Conservation (phyloP, 306 rosid genomes). For the Cicer bijugum region DNA sequence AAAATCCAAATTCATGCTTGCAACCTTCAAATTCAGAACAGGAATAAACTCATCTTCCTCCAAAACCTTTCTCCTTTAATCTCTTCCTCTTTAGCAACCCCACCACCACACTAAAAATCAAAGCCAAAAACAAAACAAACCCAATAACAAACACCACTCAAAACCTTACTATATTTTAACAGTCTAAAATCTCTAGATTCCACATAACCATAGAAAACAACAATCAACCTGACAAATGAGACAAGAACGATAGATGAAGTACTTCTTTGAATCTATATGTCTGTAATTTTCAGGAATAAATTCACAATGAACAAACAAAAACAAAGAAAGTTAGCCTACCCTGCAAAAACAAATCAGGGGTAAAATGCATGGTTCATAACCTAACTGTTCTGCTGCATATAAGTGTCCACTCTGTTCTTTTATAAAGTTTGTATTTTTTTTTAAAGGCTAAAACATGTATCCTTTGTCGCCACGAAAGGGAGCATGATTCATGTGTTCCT, state of each 20-base stretch:
- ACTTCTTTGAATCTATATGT: conserved; percentile 2
- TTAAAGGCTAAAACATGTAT: background rate
- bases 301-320: conserved; percentile 15
- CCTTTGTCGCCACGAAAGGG: conserved; percentile 19
- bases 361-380: conserved; percentile 28
- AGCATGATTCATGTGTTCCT: conserved; percentile 25
- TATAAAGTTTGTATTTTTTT: background rate
- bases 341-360: background rate
- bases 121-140: too few species aligned
- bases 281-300: conserved; percentile 26
- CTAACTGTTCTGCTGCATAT: background rate
- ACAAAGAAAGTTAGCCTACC: conserved; percentile 27
- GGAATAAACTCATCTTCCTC: too few species aligned
- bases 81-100: too few species aligned
- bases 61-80: too few species aligned
- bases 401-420: background rate
- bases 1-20: too few species aligned
- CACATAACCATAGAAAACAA: background rate
- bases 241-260: background rate
- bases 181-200: too few species aligned
- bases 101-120: too few species aligned
- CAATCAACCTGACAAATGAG: conserved; percentile 19
- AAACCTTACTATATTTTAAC: too few species aligned
- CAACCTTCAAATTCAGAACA: too few species aligned
- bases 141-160: too few species aligned